Conservation (phyloP, 2,329 filamentous ascomycete genomes). For the Coniochaeta sp. region DNA sequence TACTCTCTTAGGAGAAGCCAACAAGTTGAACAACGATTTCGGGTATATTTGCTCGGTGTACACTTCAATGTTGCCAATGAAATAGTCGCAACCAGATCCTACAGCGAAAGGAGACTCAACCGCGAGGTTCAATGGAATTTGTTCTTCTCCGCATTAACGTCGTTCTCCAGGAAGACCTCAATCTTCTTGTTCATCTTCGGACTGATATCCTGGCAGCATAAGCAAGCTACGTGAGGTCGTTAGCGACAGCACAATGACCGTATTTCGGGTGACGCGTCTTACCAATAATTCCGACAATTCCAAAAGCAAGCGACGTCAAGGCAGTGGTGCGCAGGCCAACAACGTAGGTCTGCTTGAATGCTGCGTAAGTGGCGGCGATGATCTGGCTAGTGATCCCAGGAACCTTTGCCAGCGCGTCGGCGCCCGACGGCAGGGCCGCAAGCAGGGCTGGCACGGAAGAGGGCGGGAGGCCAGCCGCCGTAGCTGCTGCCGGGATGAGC, state of each 20-base stretch:
- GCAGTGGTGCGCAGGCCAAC: constrained; percentile 20
- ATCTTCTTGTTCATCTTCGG: constrained; percentile 29
- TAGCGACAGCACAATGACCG: neutral
- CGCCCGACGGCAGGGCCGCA: constrained; percentile 17
- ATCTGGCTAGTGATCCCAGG: constrained; percentile 18
- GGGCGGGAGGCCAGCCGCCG: constrained; percentile 24
- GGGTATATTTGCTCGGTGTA: neutral
- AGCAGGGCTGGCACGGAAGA: constrained; percentile 21
- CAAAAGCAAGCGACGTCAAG: constrained; percentile 20
- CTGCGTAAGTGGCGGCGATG: constrained; percentile 17
- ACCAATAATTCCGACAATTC: constrained; percentile 21
- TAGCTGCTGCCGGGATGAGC: constrained; percentile 25
- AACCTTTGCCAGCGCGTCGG: constrained; percentile 14
- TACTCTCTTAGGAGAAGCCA: neutral
- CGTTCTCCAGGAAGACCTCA: constrained; percentile 26
- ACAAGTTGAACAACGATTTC: neutral
- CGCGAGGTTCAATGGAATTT: constrained; percentile 14
- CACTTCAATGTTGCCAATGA: neutral
- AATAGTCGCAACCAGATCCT: neutral
- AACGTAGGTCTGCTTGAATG: constrained; percentile 23
- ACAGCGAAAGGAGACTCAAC: neutral
- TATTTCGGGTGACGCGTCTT: constrained; percentile 4
- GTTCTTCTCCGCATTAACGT: constrained; percentile 22
- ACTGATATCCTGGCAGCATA: constrained; percentile 24
- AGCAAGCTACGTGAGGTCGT: constrained; percentile 12